phyloP scores from a whole-genome alignment of 2,329 filamentous ascomycete genomes.

The Ophiostoma ips region DNA sequence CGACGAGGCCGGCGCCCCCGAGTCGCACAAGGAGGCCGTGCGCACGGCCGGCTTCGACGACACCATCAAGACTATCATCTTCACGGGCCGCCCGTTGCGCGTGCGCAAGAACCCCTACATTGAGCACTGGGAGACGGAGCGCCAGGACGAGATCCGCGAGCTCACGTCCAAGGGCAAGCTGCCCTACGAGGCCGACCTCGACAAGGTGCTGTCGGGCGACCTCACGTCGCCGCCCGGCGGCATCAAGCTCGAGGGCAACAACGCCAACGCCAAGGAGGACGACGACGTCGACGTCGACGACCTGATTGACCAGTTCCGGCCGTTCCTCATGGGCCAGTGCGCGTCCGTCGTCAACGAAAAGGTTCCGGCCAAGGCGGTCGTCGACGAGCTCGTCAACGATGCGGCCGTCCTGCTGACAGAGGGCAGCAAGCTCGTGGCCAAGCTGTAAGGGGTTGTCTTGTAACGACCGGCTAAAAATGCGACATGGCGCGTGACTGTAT shows the following conservation, averaged over 20 bases:
- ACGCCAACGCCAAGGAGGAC: conserved; percentile 41
- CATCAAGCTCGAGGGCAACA: neutral
- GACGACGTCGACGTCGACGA: conserved; percentile 65
- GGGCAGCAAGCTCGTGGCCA: conserved; percentile 52
- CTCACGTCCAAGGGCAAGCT: conserved; percentile 80
- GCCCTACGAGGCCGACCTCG: conserved; percentile 87
- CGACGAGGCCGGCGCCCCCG: conserved; percentile 87
- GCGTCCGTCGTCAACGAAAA: conserved; percentile 87
- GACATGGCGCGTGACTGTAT: no score
- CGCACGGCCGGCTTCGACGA: conserved; percentile 85
- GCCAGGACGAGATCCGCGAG: conserved; percentile 78
- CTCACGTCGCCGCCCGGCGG: conserved; percentile 49
- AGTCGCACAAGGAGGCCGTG: conserved; percentile 91
- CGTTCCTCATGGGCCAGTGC: conserved; percentile 93
- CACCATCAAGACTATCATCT: conserved; percentile 94
- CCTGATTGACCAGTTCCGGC: conserved; percentile 77
- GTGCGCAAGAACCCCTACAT: conserved; percentile 94
- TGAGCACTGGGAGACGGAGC: conserved; percentile 89
- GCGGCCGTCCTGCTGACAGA: conserved; percentile 57
- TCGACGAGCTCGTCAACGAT: conserved; percentile 85
- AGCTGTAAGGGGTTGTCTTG: conserved; percentile 50
- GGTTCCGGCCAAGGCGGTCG: conserved; percentile 79
- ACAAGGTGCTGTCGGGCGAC: conserved; percentile 57
- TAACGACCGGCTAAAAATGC: no score
- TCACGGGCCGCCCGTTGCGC: conserved; percentile 88